phyloP scores from a whole-genome alignment of 2,329 filamentous ascomycete genomes.

The Aspergillus sp. region DNA sequence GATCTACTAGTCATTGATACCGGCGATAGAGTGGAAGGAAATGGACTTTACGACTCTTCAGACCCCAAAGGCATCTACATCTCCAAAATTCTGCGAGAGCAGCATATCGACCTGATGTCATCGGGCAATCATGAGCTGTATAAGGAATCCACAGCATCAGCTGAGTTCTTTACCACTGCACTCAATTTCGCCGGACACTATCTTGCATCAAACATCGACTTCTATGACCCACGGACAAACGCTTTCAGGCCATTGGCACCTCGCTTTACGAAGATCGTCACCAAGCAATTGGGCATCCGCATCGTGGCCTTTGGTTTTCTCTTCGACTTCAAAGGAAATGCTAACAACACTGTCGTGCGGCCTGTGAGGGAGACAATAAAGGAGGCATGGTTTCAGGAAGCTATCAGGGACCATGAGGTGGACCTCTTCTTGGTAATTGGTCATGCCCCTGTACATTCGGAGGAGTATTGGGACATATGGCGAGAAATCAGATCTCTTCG shows the following conservation, averaged over 20 bases:
- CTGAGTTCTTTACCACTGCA: conserved; percentile 77
- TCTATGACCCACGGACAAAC: conserved; percentile 71
- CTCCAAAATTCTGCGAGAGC: conserved; percentile 81
- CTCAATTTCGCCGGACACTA: conserved; percentile 80
- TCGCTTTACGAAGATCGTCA: conserved; percentile 85
- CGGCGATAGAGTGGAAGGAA: conserved; percentile 89
- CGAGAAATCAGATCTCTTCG: conserved; percentile 73
- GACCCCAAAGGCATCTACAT: conserved; percentile 84
- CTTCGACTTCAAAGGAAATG: conserved; percentile 88
- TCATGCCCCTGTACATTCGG: conserved; percentile 79
- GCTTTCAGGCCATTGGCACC: conserved; percentile 74
- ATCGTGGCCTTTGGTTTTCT: conserved; percentile 91
- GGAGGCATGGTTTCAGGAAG: conserved; percentile 84
- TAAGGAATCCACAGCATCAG: conserved; percentile 71
- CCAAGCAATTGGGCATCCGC: conserved; percentile 80
- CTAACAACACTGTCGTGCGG: conserved; percentile 85
- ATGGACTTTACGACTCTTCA: conserved; percentile 90
- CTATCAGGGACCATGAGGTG: conserved; percentile 73
- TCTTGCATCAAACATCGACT: conserved; percentile 90
- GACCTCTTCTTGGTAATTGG: conserved; percentile 86
- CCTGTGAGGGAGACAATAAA: conserved; percentile 77
- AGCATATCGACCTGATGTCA: conserved; percentile 79
- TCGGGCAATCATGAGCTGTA: conserved; percentile 97
- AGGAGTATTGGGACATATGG: conserved; percentile 76
- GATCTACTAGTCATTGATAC: conserved; percentile 95